phyloP scores from a whole-genome alignment of 148 eudicot species.

The Fagopyrum tataricum region DNA sequence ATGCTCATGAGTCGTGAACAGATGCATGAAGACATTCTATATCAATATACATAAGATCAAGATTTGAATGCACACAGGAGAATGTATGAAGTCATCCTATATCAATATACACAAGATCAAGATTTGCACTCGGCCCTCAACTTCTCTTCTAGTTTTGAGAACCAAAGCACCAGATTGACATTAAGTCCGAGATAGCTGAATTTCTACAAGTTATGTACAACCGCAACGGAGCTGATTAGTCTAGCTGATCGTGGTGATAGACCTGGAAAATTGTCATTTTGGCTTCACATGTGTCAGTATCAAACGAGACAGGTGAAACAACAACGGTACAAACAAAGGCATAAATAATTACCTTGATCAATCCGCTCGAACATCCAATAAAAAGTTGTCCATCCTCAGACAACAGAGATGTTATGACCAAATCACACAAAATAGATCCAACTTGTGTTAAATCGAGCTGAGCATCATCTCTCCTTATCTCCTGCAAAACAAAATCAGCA shows the following conservation, averaged over 20 bases:
- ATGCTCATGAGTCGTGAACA: too few species aligned
- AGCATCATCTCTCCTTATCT: conserved; percentile 37
- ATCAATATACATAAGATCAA: background rate
- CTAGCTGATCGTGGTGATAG: conserved; percentile 2
- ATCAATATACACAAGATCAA: background rate
- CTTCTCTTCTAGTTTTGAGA: background rate
- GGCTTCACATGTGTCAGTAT: background rate
- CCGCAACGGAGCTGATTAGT: background rate
- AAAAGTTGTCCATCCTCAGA: conserved; percentile 60
- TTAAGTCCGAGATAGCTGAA: background rate
- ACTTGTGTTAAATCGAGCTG: conserved; percentile 33
- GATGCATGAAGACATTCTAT: too few species aligned
- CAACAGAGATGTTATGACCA: conserved; percentile 60
- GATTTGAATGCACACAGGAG: background rate
- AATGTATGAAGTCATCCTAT: too few species aligned
- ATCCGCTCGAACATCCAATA: conserved; percentile 61
- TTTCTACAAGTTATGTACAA: background rate
- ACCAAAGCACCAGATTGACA: background rate
- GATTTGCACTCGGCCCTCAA: background rate
- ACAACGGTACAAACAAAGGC: background rate
- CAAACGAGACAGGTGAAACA: background rate
- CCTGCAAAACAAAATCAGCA: conserved; percentile 28
- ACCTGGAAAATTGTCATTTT: conserved; percentile 1
- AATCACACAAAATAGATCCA: conserved; percentile 61
- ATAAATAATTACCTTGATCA: conserved; percentile 51